These are phyloP conservation scores for Metschnikowia henanensis DNA, from an alignment of 805 yeast species.

Conservation along the genomic window DNA sequence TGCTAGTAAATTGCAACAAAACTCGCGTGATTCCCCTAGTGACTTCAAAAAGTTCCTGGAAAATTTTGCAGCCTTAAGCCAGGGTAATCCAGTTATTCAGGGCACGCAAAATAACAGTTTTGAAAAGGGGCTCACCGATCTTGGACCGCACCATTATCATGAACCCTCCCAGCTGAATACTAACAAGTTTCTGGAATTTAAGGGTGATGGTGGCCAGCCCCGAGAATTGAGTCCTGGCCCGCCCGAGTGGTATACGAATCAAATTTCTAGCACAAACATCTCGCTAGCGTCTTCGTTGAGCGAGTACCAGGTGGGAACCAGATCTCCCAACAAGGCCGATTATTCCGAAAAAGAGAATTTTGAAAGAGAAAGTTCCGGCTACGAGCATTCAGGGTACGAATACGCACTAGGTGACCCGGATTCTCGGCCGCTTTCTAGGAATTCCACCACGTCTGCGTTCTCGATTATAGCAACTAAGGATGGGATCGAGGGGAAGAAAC, in stretches of 20 bases:
- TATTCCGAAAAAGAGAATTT: slow-evolving; percentile 10
- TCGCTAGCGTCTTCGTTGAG: slow-evolving; percentile 28
- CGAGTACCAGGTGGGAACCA: slow-evolving; percentile 24
- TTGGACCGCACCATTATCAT: not conserved
- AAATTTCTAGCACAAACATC: slow-evolving; percentile 20
- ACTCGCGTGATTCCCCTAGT: not conserved
- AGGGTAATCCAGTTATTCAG: no score
- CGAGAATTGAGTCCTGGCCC: not conserved
- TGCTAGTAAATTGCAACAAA: not conserved
- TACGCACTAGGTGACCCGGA: slow-evolving; percentile 20
- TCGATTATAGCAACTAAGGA: slow-evolving; percentile 76
- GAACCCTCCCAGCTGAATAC: not conserved
- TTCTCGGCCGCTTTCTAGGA: slow-evolving; percentile 61
- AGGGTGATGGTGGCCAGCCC: not conserved
- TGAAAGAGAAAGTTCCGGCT: no score
- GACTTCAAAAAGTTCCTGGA: not conserved
- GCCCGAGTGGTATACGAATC: slow-evolving; percentile 5
- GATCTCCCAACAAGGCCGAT: slow-evolving; percentile 4
- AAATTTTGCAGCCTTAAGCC: not conserved
- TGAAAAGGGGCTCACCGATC: not conserved
- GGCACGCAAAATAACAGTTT: no score
- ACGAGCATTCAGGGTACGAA: no score
- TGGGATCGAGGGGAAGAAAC: slow-evolving; percentile 64
- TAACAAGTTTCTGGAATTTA: not conserved
- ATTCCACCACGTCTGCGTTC: slow-evolving; percentile 63